Evolutionary conservation across 2,329 filamentous ascomycete species (phyloP).

Genomic region (Myriosclerotinia curreyana): DNA sequence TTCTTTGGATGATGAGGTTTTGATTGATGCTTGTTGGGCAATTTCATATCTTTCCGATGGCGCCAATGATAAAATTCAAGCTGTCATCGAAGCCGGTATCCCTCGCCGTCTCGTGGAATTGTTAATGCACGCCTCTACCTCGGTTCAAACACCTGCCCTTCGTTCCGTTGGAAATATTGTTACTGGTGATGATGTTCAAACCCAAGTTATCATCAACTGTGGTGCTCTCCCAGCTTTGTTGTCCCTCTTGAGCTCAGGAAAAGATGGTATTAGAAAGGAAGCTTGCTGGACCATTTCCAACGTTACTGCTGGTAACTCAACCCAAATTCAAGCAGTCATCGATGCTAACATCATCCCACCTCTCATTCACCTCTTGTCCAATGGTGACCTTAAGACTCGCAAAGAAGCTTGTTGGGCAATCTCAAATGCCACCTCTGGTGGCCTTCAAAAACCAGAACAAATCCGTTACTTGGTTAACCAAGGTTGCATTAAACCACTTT

Average conservation of each 20-base stretch:
- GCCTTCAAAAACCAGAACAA: constrained; percentile 97
- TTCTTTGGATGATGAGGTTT: constrained; percentile 94
- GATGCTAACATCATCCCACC: constrained; percentile 97
- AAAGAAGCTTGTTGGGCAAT: constrained; percentile 99
- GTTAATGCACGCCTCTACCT: constrained; percentile 96
- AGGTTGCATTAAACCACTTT: constrained; percentile 96
- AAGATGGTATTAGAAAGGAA: constrained; percentile 98
- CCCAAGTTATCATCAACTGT: constrained; percentile 99
- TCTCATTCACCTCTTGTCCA: constrained; percentile 90
- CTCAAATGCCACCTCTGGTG: constrained; percentile 95
- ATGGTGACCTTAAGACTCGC: constrained; percentile 97
- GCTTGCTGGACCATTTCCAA: constrained; percentile 99
- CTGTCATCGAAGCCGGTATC: constrained; percentile 96
- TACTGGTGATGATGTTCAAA: constrained; percentile 97
- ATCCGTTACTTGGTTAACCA: constrained; percentile 91
- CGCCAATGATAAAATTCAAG: constrained; percentile 98
- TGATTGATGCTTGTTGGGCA: constrained; percentile 99
- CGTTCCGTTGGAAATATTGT: constrained; percentile 98
- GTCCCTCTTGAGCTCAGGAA: constrained; percentile 90
- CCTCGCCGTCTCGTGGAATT: constrained; percentile 94
- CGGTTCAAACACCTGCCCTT: constrained; percentile 94
- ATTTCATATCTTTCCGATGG: constrained; percentile 98
- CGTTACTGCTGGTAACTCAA: constrained; percentile 96
- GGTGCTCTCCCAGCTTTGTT: constrained; percentile 89
- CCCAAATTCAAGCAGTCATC: constrained; percentile 94